These are phyloP conservation scores for Russula abietina DNA, from an alignment of 768 basidiomycete genomes.

Conservation along the genomic window DNA sequence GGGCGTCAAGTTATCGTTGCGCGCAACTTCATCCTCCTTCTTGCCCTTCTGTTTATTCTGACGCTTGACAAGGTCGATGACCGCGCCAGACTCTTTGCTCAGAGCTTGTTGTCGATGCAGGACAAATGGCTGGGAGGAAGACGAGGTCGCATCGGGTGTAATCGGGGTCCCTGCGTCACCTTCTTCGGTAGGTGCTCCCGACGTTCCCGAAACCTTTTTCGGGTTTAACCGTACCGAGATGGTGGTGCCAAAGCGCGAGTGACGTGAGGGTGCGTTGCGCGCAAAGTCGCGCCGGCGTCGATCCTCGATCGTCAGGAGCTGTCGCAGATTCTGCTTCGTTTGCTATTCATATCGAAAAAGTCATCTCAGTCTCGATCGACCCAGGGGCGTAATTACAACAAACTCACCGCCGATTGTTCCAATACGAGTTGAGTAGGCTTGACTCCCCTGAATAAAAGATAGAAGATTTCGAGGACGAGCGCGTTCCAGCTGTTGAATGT, in stretches of 20 bases:
- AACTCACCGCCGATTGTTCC: constrained; percentile 60
- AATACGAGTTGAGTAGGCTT: constrained; percentile 52
- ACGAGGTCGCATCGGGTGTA: constrained; percentile 24
- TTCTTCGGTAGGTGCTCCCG: constrained; percentile 26
- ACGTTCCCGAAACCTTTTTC: constrained; percentile 34
- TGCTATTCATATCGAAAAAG: too few species aligned
- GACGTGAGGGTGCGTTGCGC: constrained; percentile 61
- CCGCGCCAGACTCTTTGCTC: constrained; percentile 54
- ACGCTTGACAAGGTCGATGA: constrained; percentile 54
- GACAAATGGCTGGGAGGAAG: constrained; percentile 56
- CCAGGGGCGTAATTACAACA: too few species aligned
- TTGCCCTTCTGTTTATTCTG: constrained; percentile 52
- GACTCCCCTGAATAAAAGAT: constrained; percentile 79
- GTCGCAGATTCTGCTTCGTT: constrained; percentile 60
- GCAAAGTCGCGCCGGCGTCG: constrained; percentile 52
- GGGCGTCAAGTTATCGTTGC: constrained; percentile 59
- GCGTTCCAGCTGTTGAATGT: constrained; percentile 84
- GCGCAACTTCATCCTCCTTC: constrained; percentile 62
- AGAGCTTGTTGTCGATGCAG: constrained; percentile 85
- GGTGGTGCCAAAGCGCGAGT: constrained; percentile 96
- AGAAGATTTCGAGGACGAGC: constrained; percentile 86
- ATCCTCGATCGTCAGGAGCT: constrained; percentile 74
- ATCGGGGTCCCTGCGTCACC: constrained; percentile 28
- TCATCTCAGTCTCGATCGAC: too few species aligned
- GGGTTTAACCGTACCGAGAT: constrained; percentile 71